These are phyloP conservation scores for Pontederia crassipes DNA, from an alignment of 176 grass and related monocot genomes.

Conservation along the genomic window DNA sequence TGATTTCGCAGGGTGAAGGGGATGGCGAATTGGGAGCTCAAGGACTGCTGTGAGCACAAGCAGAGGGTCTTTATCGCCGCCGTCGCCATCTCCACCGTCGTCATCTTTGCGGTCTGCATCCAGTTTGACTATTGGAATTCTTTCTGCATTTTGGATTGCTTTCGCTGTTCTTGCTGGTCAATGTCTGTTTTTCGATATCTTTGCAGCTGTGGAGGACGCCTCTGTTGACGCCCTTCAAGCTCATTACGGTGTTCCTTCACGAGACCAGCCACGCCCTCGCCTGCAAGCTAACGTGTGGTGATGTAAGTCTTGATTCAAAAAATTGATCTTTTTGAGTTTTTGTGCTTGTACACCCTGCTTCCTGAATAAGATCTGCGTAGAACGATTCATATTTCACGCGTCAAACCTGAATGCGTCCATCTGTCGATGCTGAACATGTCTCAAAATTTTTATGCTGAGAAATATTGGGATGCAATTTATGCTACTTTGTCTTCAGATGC, in stretches of 20 bases:
- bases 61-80: constrained; percentile 66
- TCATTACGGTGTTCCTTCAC: constrained; percentile 98
- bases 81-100: constrained; percentile 78
- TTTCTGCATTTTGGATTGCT: not conserved
- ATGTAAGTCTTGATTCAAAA: constrained; percentile 36
- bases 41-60: constrained; percentile 61
- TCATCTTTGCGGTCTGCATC: constrained; percentile 64
- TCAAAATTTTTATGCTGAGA: too few relatives aligned
- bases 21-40: constrained; percentile 86
- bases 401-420: too few relatives aligned
- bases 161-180: not conserved
- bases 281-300: constrained; percentile 92
- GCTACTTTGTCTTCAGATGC: too few relatives aligned
- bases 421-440: too few relatives aligned
- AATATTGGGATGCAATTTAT: too few relatives aligned
- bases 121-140: not conserved
- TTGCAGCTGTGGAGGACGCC: constrained; percentile 86
- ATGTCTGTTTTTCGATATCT: not conserved
- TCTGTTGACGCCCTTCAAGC: constrained; percentile 93
- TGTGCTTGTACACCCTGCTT: too few relatives aligned
- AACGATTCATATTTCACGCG: too few relatives aligned
- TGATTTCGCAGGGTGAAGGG: not conserved
- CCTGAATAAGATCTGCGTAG: too few relatives aligned
- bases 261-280: constrained; percentile 96
- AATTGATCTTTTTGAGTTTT: too few relatives aligned